Conservation (phyloP, 1,139 yeast species). For the Arxiozyma heterogenica region DNA sequence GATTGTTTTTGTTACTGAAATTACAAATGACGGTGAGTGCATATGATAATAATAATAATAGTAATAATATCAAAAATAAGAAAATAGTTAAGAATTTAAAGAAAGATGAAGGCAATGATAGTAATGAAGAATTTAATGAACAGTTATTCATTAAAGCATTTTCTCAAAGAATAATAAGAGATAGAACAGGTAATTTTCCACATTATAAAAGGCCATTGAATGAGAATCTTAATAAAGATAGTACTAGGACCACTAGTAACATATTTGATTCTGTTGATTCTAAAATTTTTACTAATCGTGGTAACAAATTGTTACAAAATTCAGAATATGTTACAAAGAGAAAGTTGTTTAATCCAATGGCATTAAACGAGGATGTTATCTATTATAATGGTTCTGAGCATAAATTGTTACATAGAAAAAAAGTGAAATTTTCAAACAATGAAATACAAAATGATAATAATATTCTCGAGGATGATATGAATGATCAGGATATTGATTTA, state of each 20-base stretch:
- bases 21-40: not conserved
- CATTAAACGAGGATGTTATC: conserved; percentile 32
- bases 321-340: conserved; percentile 35
- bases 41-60: too few relatives aligned
- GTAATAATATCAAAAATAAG: not conserved
- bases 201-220: conserved; percentile 23
- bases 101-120: not conserved
- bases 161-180: conserved; percentile 24
- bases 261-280: conserved; percentile 21
- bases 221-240: not conserved
- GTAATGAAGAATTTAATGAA: conserved; percentile 1
- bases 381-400: conserved; percentile 32
- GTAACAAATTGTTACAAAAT: conserved; percentile 47
- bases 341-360: conserved; percentile 31
- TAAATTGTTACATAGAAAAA: conserved; percentile 22
- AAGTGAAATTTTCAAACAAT: conserved; percentile 21
- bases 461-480: conserved; percentile 14
- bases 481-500: conserved; percentile 27
- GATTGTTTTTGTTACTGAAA: too few relatives aligned
- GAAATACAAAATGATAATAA: conserved; percentile 12
- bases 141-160: conserved; percentile 15
- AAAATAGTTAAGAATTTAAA: not conserved
- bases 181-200: conserved; percentile 29
- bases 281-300: conserved; percentile 43
- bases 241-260: too few relatives aligned